phyloP scores from a whole-genome alignment of 108 stramenopile species.

The Thalassiosira profunda region DNA sequence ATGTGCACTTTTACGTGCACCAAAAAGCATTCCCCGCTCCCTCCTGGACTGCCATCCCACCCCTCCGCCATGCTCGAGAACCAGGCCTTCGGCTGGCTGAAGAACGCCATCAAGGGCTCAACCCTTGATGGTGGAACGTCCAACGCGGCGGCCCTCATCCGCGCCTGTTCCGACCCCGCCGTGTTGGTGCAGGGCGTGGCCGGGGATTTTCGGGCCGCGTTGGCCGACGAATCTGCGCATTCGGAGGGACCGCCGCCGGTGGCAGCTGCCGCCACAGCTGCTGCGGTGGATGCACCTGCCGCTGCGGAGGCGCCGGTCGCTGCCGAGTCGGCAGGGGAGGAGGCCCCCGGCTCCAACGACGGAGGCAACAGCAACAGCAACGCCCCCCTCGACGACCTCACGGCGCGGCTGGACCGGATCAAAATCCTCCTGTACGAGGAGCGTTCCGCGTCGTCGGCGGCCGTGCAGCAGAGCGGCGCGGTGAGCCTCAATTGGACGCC shows the following conservation, averaged over 20 bases:
- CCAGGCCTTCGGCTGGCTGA: slow-evolving; percentile 55
- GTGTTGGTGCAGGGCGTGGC: slow-evolving; percentile 16
- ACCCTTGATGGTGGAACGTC: too few species aligned
- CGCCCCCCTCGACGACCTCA: slow-evolving; percentile 21
- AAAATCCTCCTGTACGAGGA: slow-evolving; percentile 85
- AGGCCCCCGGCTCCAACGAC: background rate
- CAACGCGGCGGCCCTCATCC: slow-evolving; percentile 2
- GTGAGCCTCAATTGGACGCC: slow-evolving; percentile 34
- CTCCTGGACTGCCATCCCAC: too few species aligned
- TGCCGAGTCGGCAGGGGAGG: background rate
- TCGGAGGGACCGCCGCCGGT: too few species aligned
- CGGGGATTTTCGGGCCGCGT: slow-evolving; percentile 22
- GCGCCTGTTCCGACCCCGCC: slow-evolving; percentile 28
- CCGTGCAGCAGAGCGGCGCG: slow-evolving; percentile 8
- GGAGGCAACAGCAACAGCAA: background rate
- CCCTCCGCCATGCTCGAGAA: slow-evolving; percentile 49
- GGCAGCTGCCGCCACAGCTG: too few species aligned
- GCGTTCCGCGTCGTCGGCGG: slow-evolving; percentile 48
- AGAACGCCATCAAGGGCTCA: too few species aligned
- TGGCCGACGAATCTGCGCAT: background rate
- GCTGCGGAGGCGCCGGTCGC: too few species aligned
- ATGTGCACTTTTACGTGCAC: too few species aligned
- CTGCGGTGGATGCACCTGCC: too few species aligned
- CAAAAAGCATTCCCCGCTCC: too few species aligned
- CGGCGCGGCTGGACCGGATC: slow-evolving; percentile 72